Evolutionary conservation across 1,284 basidiomycete genomes (phyloP).

Genomic region (Tilletia walkeri): DNA sequence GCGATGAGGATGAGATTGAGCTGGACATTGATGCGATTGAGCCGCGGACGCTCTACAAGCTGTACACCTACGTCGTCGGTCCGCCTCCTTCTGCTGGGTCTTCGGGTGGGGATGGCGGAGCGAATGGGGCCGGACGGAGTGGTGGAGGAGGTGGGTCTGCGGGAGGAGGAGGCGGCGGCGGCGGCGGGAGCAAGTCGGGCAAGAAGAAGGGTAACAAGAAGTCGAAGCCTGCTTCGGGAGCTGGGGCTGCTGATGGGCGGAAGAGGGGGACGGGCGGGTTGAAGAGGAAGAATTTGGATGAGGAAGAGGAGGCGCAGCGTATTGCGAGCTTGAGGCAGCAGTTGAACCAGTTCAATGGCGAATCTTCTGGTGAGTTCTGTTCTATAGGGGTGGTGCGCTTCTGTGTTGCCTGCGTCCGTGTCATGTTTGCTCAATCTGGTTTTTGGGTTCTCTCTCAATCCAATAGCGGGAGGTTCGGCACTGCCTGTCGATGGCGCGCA

Average conservation of each 20-base stretch:
- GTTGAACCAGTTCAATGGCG: slow-evolving; percentile 49
- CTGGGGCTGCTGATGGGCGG: slow-evolving; percentile 37
- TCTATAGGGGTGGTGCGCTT: background rate
- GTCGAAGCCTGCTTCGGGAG: slow-evolving; percentile 29
- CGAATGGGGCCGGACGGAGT: background rate
- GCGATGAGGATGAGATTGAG: slow-evolving; percentile 55
- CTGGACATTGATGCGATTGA: slow-evolving; percentile 55
- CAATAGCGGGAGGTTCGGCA: slow-evolving; percentile 5
- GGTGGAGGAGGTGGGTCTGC: background rate
- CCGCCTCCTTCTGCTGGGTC: slow-evolving; percentile 20
- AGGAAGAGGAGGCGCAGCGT: slow-evolving; percentile 51
- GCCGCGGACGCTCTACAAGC: slow-evolving; percentile 52
- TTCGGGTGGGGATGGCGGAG: background rate
- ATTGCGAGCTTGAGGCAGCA: slow-evolving; percentile 52
- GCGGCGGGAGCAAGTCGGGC: slow-evolving; percentile 20
- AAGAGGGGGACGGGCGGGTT: slow-evolving; percentile 53
- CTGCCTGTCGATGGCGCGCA: slow-evolving; percentile 33
- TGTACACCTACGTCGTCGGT: slow-evolving; percentile 54
- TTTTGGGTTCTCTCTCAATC: too few relatives aligned
- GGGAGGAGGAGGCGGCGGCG: background rate
- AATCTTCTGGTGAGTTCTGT: slow-evolving; percentile 20
- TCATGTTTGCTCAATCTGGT: background rate
- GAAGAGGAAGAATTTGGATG: slow-evolving; percentile 55
- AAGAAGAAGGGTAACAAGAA: slow-evolving; percentile 31
- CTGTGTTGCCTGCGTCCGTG: background rate